These are phyloP conservation scores for Syzygium syzygioides DNA, from an alignment of 441 rosid species.

Conservation along the genomic window DNA sequence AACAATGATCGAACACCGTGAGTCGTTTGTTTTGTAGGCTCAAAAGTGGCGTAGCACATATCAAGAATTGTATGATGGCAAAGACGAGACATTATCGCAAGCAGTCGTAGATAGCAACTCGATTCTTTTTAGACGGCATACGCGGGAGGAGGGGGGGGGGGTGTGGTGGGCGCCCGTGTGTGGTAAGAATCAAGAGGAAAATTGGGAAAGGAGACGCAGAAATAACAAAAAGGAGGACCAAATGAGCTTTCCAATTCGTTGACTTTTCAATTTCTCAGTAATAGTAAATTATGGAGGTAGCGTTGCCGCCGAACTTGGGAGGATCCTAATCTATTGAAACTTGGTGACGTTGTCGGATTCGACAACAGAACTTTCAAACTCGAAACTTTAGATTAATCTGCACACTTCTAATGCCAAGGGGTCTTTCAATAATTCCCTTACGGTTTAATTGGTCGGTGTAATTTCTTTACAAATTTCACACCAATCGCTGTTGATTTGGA, in stretches of 20 bases:
- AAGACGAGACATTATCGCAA: too few relatives aligned
- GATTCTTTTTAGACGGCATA: too few relatives aligned
- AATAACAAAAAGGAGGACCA: too few relatives aligned
- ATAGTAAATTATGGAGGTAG: too few relatives aligned
- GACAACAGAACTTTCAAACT: background rate
- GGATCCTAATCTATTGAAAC: background rate
- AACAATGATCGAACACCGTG: background rate
- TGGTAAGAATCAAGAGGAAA: too few relatives aligned
- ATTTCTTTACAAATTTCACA: background rate
- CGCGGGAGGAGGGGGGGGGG: too few relatives aligned
- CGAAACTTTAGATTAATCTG: background rate
- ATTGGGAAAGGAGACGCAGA: too few relatives aligned
- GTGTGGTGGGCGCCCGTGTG: too few relatives aligned
- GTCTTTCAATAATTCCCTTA: background rate
- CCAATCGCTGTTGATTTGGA: background rate
- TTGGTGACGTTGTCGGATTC: background rate
- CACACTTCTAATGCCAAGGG: too few relatives aligned
- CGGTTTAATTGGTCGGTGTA: background rate
- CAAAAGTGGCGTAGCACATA: background rate
- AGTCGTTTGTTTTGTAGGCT: background rate
- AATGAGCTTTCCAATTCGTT: too few relatives aligned
- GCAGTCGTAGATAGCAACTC: too few relatives aligned
- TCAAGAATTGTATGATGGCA: background rate
- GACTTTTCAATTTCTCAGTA: too few relatives aligned
- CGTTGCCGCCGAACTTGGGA: background rate